These are phyloP conservation scores for Lumnitzera racemosa DNA, from an alignment of 345 rosid genomes.

Conservation along the genomic window DNA sequence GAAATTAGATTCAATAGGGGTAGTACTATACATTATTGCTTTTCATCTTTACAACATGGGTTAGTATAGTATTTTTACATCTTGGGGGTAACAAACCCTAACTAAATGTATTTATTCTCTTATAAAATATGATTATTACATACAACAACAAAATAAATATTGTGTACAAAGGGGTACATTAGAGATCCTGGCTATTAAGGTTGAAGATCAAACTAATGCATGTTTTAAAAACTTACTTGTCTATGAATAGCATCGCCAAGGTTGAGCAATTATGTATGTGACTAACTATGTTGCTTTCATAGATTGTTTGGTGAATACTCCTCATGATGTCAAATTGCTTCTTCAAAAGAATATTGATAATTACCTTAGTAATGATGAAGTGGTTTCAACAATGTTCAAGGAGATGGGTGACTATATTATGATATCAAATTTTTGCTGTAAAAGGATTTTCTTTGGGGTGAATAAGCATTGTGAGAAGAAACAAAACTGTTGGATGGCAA, in stretches of 20 bases:
- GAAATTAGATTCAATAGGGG: no score
- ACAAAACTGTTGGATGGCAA: constrained; percentile 6
- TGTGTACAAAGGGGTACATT: no score
- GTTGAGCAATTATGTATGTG: neutral
- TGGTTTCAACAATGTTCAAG: constrained; percentile 8
- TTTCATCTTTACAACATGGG: no score
- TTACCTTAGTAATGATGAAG: constrained; percentile 12
- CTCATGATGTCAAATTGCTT: constrained; percentile 16
- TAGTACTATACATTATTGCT: no score
- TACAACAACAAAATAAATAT: no score
- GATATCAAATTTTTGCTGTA: neutral
- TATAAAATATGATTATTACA: no score
- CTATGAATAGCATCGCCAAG: constrained; percentile 4
- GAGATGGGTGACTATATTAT: neutral
- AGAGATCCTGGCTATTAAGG: neutral
- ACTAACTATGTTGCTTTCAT: constrained; percentile 9
- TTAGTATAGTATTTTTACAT: no score
- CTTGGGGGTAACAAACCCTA: no score
- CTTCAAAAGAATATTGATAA: neutral
- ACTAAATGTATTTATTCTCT: no score
- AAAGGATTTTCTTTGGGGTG: neutral
- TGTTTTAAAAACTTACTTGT: constrained; percentile 13
- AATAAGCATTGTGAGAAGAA: constrained; percentile 1
- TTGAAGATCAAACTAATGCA: constrained; percentile 5
- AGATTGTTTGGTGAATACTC: constrained; percentile 9